A percentile compares a stretch with the other conserved stretches of the same genome.
These are phyloP conservation scores for Neolentinus lepideus DNA, from an alignment of 1,284 basidiomycete species.

Conservation along the genomic window DNA sequence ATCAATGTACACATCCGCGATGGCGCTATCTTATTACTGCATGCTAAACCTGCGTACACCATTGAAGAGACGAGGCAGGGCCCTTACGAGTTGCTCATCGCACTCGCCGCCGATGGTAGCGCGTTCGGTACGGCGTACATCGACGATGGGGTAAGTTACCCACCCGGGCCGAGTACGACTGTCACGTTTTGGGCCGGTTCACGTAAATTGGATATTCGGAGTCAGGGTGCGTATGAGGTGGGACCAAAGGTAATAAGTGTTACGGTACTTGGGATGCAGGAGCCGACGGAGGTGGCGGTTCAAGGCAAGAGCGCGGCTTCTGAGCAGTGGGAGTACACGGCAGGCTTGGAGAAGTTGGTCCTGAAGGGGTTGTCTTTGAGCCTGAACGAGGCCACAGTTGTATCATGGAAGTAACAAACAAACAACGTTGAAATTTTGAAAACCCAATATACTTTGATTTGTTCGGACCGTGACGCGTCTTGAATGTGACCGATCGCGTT, in stretches of 20 bases:
- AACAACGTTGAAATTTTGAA: too few species aligned
- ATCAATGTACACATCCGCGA: slow-evolving; percentile 66
- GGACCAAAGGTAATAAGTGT: slow-evolving; percentile 34
- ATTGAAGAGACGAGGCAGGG: slow-evolving; percentile 46
- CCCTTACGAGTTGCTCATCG: slow-evolving; percentile 49
- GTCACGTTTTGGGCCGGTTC: slow-evolving; percentile 31
- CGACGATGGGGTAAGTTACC: slow-evolving; percentile 56
- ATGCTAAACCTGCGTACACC: slow-evolving; percentile 50
- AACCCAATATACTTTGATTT: too few species aligned
- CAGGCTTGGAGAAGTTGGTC: neutral
- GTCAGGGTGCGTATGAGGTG: slow-evolving; percentile 35
- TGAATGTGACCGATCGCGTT: too few species aligned
- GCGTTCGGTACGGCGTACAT: slow-evolving; percentile 54
- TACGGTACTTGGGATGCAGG: slow-evolving; percentile 36
- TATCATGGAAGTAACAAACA: neutral
- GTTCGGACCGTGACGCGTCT: too few species aligned
- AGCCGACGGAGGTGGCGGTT: neutral
- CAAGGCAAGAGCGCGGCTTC: neutral
- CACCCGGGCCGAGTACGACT: slow-evolving; percentile 40
- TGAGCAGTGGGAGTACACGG: neutral
- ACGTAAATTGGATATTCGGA: slow-evolving; percentile 27
- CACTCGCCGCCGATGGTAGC: slow-evolving; percentile 34
- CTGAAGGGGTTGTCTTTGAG: slow-evolving; percentile 1
- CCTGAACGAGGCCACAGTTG: slow-evolving; percentile 1
- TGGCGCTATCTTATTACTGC: slow-evolving; percentile 50